Evolutionary conservation across 345 rosid species (phyloP), one percentile per base, ranked within the genome.

Genomic region (Euphorbia tirucalli): DNA sequence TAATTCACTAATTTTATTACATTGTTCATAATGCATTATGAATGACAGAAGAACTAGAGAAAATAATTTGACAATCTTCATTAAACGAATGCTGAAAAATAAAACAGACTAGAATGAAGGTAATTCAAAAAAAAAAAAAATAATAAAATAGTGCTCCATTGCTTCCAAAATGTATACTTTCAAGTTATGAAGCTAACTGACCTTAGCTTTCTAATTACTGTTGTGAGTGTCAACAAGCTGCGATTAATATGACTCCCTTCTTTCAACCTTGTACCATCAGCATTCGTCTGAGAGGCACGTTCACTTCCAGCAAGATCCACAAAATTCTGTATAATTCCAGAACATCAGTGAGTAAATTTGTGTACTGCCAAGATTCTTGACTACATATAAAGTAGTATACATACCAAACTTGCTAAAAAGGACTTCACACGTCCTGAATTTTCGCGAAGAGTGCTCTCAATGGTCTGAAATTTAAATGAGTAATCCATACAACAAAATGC

Each of bases 251-350:
- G 98, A 77, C 91, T 87, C 24, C 97, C 97, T 85, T 94, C 98
- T 84, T 94, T 94, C 74, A 91, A 80, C 78, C 97, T 85, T 61
- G 79, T 73, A 48, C 97, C 97, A 84, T 81, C 89, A 13, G 96
- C 87, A 65, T 90, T 88, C 77, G 98, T 94, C 81, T 90, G 96
- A 71, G 87, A 84, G 61, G 85, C 92, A 69, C 97, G 97, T 74
- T 93, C 98, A 74, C 98, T 93, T 77, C 98, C 98, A 77, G 98
- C 98, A 66, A 94, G 97, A 82, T 94, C 98, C 74, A 94, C 98
- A 57, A 94, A 93, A 83, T 94, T 93, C 98, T 93, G 88, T 71
- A 77, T 64, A 69, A 41, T 75, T 81, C 50, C 21, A 60, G 61
- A 55, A 7, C 32, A 27, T 68, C 56, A 65, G 59, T 72, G 54